Evolutionary conservation across 1,284 basidiomycete genomes (phyloP).

Genomic region (Pseudozyma thailandica): DNA sequence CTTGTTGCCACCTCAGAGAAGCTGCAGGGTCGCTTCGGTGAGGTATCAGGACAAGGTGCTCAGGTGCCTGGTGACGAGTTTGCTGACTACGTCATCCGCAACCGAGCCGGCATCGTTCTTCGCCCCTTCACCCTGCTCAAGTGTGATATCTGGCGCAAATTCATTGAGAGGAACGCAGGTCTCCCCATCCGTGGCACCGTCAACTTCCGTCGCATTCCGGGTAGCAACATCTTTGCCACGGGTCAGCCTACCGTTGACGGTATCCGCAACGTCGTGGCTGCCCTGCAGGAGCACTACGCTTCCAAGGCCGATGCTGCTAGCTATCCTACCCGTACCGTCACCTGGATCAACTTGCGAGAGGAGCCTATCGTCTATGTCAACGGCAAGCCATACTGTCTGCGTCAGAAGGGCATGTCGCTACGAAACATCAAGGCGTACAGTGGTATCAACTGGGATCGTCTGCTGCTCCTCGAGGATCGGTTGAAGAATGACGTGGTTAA

Average conservation of each 20-base stretch:
- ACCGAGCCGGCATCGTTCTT: slow-evolving; percentile 64
- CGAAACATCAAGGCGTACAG: slow-evolving; percentile 65
- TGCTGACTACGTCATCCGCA: slow-evolving; percentile 66
- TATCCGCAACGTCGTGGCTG: slow-evolving; percentile 81
- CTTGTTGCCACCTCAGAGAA: slow-evolving; percentile 49
- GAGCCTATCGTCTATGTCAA: slow-evolving; percentile 96
- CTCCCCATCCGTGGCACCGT: slow-evolving; percentile 81
- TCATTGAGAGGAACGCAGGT: slow-evolving; percentile 51
- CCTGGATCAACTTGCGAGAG: slow-evolving; percentile 88
- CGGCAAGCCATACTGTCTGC: slow-evolving; percentile 73
- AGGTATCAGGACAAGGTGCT: slow-evolving; percentile 46
- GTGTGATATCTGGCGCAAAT: slow-evolving; percentile 66
- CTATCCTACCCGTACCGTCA: slow-evolving; percentile 69
- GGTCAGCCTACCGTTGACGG: slow-evolving; percentile 92
- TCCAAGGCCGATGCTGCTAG: slow-evolving; percentile 20
- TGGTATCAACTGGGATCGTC: slow-evolving; percentile 63
- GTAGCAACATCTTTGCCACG: slow-evolving; percentile 76
- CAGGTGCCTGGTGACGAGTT: slow-evolving; percentile 66
- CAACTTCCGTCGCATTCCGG: slow-evolving; percentile 89
- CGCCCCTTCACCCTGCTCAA: slow-evolving; percentile 65
- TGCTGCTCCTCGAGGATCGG: slow-evolving; percentile 77
- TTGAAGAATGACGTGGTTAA: slow-evolving; percentile 87
- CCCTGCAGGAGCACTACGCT: slow-evolving; percentile 51
- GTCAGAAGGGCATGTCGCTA: slow-evolving; percentile 65
- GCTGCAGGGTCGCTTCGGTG: slow-evolving; percentile 44